Conservation (phyloP, 192 early-diverging fungal species). For the Dimargaris verticillata region DNA sequence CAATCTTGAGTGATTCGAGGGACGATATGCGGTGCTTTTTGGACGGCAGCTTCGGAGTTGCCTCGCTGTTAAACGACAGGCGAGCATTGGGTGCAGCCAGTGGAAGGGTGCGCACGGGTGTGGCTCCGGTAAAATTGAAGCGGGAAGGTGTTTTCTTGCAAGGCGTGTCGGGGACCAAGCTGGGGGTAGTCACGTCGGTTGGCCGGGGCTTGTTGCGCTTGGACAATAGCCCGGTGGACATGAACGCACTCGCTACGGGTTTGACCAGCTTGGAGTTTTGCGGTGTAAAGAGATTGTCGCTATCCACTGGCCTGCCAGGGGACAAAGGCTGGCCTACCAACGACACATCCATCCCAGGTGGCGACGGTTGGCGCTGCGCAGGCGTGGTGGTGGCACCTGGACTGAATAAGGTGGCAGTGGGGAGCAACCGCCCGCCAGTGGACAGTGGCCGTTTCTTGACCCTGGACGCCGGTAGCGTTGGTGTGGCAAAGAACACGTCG, state of each 20-base stretch:
- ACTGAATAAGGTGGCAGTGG: not conserved
- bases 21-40: constrained; percentile 27
- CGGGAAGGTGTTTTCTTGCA: constrained; percentile 18
- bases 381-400: not conserved
- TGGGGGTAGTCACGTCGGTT: constrained; percentile 14
- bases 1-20: constrained; percentile 21
- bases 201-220: constrained; percentile 23
- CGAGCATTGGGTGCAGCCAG: not conserved
- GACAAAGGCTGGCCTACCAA: too few relatives aligned
- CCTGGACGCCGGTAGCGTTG: not conserved
- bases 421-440: not conserved
- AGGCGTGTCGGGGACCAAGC: constrained; percentile 25
- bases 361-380: too few relatives aligned
- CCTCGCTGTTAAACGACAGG: not conserved
- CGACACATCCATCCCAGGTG: too few relatives aligned
- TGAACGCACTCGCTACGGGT: constrained; percentile 27
- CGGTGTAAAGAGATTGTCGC: constrained; percentile 24
- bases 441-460: not conserved
- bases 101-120: not conserved
- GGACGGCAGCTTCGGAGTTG: not conserved
- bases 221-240: constrained; percentile 28
- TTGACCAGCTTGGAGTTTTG: constrained; percentile 29
- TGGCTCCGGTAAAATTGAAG: not conserved
- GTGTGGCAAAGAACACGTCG: constrained; percentile 11
- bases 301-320: not conserved